Evolutionary conservation across 495 filamentous ascomycete genomes (phyloP).

Genomic region (Parachaetomium inaequale): DNA sequence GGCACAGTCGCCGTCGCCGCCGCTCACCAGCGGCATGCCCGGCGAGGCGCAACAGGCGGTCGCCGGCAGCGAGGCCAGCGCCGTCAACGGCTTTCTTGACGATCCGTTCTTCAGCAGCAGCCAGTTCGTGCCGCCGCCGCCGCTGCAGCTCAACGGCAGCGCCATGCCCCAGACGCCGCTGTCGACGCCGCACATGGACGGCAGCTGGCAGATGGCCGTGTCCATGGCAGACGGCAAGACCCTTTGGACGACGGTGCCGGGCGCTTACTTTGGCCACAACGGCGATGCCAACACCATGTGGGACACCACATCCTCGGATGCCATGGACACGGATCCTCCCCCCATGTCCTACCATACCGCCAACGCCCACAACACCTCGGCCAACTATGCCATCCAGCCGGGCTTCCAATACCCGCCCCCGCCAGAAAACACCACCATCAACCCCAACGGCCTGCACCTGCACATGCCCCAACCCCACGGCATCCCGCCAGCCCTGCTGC

Average conservation of each 20-base stretch:
- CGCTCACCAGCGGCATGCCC: slow-evolving; percentile 34
- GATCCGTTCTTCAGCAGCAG: slow-evolving; percentile 36
- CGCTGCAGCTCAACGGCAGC: slow-evolving; percentile 16
- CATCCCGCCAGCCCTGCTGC: slow-evolving; percentile 13
- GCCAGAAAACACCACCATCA: slow-evolving; percentile 20
- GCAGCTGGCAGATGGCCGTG: slow-evolving; percentile 15
- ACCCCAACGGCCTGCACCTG: slow-evolving; percentile 36
- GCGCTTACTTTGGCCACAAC: not conserved
- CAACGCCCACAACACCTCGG: slow-evolving; percentile 1
- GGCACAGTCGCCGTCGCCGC: slow-evolving; percentile 33
- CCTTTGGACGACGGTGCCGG: not conserved
- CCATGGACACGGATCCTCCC: slow-evolving; percentile 24
- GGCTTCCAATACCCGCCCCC: slow-evolving; percentile 30
- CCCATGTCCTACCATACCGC: not conserved
- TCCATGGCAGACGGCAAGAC: slow-evolving; percentile 15
- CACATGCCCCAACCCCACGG: slow-evolving; percentile 32
- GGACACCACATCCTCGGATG: slow-evolving; percentile 26
- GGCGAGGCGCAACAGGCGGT: not conserved
- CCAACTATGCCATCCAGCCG: slow-evolving; percentile 18
- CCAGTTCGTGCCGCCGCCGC: slow-evolving; percentile 18
- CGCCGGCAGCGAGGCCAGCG: slow-evolving; percentile 11
- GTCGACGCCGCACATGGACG: slow-evolving; percentile 24
- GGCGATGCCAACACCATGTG: slow-evolving; percentile 29
- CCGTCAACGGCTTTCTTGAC: slow-evolving; percentile 36
- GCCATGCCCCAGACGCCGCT: slow-evolving; percentile 33